These are phyloP conservation scores for Acephala macrosclerotiorum DNA, from an alignment of 2,329 filamentous ascomycete species.

Conservation along the genomic window DNA sequence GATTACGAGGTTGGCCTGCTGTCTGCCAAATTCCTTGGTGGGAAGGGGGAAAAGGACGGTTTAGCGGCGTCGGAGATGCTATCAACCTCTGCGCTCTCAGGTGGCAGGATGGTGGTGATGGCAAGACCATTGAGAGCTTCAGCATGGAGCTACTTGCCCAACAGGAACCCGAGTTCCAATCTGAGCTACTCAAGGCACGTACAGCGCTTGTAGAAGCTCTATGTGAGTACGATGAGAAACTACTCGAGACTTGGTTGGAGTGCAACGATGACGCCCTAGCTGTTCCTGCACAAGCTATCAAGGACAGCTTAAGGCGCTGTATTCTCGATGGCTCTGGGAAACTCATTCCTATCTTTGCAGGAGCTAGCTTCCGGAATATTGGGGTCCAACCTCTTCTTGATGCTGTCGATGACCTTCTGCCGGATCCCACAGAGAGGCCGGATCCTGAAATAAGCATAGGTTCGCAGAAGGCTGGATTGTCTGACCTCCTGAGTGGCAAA, in stretches of 20 bases:
- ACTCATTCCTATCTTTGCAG: conserved; percentile 88
- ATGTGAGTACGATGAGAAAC: conserved; percentile 85
- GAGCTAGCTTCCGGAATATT: conserved; percentile 92
- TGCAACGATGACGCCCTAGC: conserved; percentile 74
- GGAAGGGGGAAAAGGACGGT: conserved; percentile 73
- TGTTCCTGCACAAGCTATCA: conserved; percentile 71
- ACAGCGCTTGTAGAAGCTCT: conserved; percentile 81
- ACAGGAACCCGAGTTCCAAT: conserved; percentile 57
- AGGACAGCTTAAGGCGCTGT: conserved; percentile 75
- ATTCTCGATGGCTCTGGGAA: conserved; percentile 72
- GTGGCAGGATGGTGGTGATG: conserved; percentile 74
- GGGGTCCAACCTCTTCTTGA: conserved; percentile 93
- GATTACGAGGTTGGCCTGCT: conserved; percentile 84
- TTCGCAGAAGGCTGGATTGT: conserved; percentile 59
- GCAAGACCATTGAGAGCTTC: conserved; percentile 65
- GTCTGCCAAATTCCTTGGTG: conserved; percentile 98
- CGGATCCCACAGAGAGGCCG: conserved; percentile 80
- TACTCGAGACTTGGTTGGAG: conserved; percentile 86
- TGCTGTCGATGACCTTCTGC: conserved; percentile 86
- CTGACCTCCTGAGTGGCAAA: conserved; percentile 55
- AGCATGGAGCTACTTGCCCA: conserved; percentile 59
- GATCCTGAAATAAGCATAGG: conserved; percentile 80
- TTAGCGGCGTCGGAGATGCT: conserved; percentile 86
- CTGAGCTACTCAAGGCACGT: conserved; percentile 79
- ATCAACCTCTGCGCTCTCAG: conserved; percentile 77